Evolutionary conservation across 1,139 yeast species (phyloP).

Genomic region (Blastobotrys petasosporus): DNA sequence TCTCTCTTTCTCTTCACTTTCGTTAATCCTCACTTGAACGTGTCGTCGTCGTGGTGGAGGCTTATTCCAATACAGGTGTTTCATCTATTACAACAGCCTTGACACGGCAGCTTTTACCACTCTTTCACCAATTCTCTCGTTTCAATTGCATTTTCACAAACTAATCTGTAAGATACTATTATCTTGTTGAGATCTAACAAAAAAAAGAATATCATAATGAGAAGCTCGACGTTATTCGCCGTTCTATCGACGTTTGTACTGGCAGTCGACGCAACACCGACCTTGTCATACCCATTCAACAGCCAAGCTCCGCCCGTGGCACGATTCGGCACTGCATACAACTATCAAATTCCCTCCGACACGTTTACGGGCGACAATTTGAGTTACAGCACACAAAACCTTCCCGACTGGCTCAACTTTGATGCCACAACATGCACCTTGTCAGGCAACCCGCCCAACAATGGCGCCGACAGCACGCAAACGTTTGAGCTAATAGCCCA

Average conservation of each 20-base stretch:
- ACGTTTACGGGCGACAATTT: constrained; percentile 53
- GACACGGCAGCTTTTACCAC: too few relatives aligned
- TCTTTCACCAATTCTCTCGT: too few relatives aligned
- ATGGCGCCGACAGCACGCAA: constrained; percentile 39
- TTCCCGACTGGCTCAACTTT: constrained; percentile 77
- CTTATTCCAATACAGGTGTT: too few relatives aligned
- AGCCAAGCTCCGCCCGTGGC: constrained; percentile 88
- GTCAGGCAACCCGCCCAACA: constrained; percentile 63
- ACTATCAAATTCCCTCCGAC: constrained; percentile 63
- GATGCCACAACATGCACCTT: constrained; percentile 57
- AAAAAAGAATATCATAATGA: background rate
- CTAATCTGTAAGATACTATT: background rate
- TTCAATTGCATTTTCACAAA: background rate
- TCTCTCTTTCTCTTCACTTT: constrained; percentile 4
- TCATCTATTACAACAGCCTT: too few relatives aligned
- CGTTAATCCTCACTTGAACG: background rate
- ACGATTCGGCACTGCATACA: constrained; percentile 54
- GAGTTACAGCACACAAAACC: constrained; percentile 47
- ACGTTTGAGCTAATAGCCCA: constrained; percentile 53
- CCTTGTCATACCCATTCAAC: constrained; percentile 71
- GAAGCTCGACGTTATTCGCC: constrained; percentile 1
- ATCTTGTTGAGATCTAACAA: background rate
- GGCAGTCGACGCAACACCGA: constrained; percentile 32
- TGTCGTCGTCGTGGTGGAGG: too few relatives aligned
- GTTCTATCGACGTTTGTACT: constrained; percentile 1